A percentile compares a stretch with the other conserved stretches of the same genome.
Evolutionary conservation across 2,329 filamentous ascomycete species (phyloP).

Genomic region (Calonectria crousiana): DNA sequence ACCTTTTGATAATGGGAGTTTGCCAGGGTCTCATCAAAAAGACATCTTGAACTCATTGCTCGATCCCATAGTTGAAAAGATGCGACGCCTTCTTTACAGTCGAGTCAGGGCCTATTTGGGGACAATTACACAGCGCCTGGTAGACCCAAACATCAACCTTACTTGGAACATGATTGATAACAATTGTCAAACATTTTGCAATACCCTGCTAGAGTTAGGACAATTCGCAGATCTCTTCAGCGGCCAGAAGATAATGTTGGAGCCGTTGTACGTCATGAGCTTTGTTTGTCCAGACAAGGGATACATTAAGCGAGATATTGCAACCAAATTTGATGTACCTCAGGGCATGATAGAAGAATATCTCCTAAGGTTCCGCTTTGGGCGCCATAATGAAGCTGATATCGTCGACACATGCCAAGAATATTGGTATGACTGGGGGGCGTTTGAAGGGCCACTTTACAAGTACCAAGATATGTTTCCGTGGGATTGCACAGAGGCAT

Average conservation of each 20-base stretch:
- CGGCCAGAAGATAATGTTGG: background rate
- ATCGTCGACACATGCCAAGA: slow-evolving; percentile 57
- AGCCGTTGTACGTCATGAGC: background rate
- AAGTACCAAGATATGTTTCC: slow-evolving; percentile 57
- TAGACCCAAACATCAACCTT: background rate
- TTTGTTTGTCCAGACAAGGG: slow-evolving; percentile 1
- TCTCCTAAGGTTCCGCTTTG: slow-evolving; percentile 28
- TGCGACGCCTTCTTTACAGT: background rate
- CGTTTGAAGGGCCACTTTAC: slow-evolving; percentile 54
- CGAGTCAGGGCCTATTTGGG: background rate
- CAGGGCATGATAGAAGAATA: background rate
- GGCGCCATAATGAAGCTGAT: slow-evolving; percentile 55
- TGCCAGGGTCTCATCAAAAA: background rate
- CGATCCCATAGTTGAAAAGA: background rate
- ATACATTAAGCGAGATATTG: background rate
- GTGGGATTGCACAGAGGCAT: slow-evolving; percentile 62
- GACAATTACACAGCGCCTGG: background rate
- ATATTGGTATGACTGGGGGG: slow-evolving; percentile 61
- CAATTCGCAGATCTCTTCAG: background rate
- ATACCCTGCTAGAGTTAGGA: background rate
- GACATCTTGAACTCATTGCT: background rate
- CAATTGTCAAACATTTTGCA: background rate
- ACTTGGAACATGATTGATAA: background rate
- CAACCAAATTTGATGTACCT: background rate
- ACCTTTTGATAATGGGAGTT: background rate